Evolutionary conservation across 2,329 filamentous ascomycete species (phyloP).

Genomic region (Trichophyton benhamiae): DNA sequence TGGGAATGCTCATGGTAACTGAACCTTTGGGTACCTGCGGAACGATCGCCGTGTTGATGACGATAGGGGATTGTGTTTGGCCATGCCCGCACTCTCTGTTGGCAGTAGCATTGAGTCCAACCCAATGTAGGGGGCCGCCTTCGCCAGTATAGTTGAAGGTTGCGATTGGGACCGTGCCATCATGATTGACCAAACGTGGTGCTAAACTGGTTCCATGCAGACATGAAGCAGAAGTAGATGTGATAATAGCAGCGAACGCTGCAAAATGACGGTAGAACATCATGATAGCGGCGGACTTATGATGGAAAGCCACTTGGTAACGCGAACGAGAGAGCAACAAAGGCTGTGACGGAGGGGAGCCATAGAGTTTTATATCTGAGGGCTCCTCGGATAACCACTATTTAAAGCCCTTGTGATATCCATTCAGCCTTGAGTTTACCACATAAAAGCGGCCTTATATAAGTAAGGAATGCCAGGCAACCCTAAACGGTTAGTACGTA

Average conservation of each 20-base stretch:
- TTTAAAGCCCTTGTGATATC: background rate
- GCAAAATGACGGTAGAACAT: background rate
- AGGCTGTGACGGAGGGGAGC: background rate
- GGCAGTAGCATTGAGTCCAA: background rate
- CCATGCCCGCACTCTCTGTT: conserved; percentile 1
- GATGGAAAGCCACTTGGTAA: background rate
- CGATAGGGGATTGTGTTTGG: background rate
- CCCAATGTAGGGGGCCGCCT: background rate
- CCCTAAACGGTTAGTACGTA: background rate
- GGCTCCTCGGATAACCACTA: background rate
- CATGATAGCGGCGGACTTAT: background rate
- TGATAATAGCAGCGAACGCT: background rate
- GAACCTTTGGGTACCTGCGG: background rate
- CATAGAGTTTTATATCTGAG: background rate
- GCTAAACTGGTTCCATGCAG: background rate
- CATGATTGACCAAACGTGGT: background rate
- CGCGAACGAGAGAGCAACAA: background rate
- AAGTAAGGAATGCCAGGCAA: background rate
- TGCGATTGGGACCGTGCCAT: background rate
- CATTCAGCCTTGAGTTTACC: background rate
- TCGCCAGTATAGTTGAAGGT: background rate
- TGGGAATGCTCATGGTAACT: background rate
- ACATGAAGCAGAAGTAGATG: background rate
- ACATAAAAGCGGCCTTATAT: background rate
- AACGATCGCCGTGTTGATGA: background rate